These are phyloP conservation scores for Pseudogymnoascus sp. DNA, from an alignment of 2,329 filamentous ascomycete species.

Conservation along the genomic window DNA sequence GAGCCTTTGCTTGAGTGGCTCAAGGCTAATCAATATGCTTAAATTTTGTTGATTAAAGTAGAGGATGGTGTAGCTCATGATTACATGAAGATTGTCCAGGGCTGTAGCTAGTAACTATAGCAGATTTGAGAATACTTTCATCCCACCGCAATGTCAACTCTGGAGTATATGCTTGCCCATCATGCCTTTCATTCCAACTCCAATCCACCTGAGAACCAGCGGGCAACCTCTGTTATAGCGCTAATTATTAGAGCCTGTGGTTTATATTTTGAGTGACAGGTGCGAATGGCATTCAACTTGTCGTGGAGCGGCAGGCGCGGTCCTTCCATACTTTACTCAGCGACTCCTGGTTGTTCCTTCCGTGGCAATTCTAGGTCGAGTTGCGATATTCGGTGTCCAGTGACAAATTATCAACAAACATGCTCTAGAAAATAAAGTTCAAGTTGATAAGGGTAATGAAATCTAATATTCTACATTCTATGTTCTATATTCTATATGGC, in stretches of 20 bases:
- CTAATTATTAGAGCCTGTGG: not conserved
- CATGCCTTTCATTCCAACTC: not conserved
- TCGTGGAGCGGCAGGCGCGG: not conserved
- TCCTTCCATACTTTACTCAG: not conserved
- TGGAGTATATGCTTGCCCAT: not conserved
- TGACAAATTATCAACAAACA: not conserved
- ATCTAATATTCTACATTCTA: not conserved
- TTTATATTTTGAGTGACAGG: not conserved
- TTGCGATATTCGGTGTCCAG: not conserved
- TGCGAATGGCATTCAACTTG: not conserved
- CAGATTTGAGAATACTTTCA: conserved; percentile 15
- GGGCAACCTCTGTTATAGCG: not conserved
- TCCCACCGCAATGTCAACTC: not conserved
- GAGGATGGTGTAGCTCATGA: conserved; percentile 10
- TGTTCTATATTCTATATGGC: not conserved
- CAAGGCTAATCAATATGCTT: conserved; percentile 48
- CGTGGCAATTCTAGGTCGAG: not conserved
- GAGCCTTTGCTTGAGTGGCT: conserved; percentile 72
- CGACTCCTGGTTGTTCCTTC: not conserved
- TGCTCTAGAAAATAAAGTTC: not conserved
- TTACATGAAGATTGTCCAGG: conserved; percentile 18
- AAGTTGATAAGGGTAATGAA: not conserved
- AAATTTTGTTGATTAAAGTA: conserved; percentile 17
- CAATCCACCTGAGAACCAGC: not conserved
- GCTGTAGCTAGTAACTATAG: conserved; percentile 19